phyloP scores from a whole-genome alignment of 83 land plant genomes.

The Picea abies region DNA sequence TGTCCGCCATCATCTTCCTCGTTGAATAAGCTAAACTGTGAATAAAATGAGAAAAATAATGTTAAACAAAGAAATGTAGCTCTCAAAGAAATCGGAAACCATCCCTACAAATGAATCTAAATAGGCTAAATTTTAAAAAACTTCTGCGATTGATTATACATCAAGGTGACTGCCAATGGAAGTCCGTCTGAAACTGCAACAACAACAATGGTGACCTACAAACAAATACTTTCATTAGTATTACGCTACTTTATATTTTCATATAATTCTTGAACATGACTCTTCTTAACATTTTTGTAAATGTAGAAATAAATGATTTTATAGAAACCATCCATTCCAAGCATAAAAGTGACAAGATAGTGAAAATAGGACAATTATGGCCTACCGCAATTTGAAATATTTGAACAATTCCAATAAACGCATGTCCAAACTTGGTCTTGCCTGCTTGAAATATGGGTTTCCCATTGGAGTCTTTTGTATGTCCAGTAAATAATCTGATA shows the following conservation, averaged over 20 bases:
- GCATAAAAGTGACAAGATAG: background rate
- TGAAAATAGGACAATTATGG: background rate
- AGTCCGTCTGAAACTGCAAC: slow-evolving; percentile 97
- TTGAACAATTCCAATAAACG: slow-evolving; percentile 58
- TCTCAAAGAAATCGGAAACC: background rate
- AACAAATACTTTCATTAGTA: background rate
- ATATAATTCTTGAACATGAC: too few relatives aligned
- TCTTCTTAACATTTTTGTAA: too few relatives aligned
- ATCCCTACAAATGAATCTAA: background rate
- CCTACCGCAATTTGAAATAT: slow-evolving; percentile 82
- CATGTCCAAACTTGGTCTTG: slow-evolving; percentile 43
- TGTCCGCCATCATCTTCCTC: slow-evolving; percentile 33
- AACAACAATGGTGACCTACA: slow-evolving; percentile 89
- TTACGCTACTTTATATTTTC: too few relatives aligned
- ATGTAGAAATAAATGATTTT: too few relatives aligned
- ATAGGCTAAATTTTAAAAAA: background rate
- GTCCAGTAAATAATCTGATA: slow-evolving; percentile 60
- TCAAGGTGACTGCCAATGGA: slow-evolving; percentile 89
- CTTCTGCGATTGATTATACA: slow-evolving; percentile 44
- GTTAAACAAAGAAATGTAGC: background rate
- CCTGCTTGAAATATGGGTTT: slow-evolving; percentile 35
- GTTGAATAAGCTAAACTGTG: slow-evolving; percentile 20
- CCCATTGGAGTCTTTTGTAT: slow-evolving; percentile 37
- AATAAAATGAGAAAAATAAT: background rate
- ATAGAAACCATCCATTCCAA: too few relatives aligned